Evolutionary conservation across 2,329 filamentous ascomycete genomes (phyloP), one percentile per base, ranked within the genome.

Genomic region (Diplocarpon rosae): DNA sequence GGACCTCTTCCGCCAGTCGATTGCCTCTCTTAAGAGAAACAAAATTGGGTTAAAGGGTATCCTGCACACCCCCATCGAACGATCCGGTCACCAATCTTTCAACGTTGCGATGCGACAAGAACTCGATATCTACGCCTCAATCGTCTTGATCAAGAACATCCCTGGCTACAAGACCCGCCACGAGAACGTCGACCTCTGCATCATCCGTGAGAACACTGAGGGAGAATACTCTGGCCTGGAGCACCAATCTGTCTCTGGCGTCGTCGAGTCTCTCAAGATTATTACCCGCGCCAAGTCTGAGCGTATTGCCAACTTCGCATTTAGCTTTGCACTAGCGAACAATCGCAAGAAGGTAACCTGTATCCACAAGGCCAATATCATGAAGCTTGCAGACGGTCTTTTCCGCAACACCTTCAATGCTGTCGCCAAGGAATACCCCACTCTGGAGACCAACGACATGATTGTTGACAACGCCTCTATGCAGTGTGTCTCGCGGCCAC

Each of bases 361-460:
- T 74, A 96, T 98, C 65, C 92, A 98, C 83, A 98, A 98, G 79
- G 92, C 92, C 71, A 98, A 98, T 78, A 98, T 98, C 74, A 98
- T 98, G 92, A 98, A 98, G 79, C 78, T 98, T 48, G 90, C 89
- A 66, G 92, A 98, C 60, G 92, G 92, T 69, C 85, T 98, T 46
- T 98, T 98, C 86, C 85, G 92, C 67, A 90, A 82, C 72, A 96
- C 92, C 58, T 93, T 96, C 77, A 87, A 94, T 74, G 76, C 81
- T 62, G 81, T 92, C 57, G 85, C 88, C 56, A 85, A 93, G 73
- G 87, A 95, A 67, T 98, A 92, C 73, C 90, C 92, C 49, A 93
- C 86, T 52, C 76, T 98, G 59, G 85, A 95, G 75, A 83, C 83
- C 65, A 93, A 93, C 75, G 92, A 98, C 72, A 95, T 98, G 90